Evolutionary conservation across 2,329 filamentous ascomycete genomes (phyloP), one percentile per base, ranked within the genome.

Genomic region (Gliomastix tumulicola): DNA sequence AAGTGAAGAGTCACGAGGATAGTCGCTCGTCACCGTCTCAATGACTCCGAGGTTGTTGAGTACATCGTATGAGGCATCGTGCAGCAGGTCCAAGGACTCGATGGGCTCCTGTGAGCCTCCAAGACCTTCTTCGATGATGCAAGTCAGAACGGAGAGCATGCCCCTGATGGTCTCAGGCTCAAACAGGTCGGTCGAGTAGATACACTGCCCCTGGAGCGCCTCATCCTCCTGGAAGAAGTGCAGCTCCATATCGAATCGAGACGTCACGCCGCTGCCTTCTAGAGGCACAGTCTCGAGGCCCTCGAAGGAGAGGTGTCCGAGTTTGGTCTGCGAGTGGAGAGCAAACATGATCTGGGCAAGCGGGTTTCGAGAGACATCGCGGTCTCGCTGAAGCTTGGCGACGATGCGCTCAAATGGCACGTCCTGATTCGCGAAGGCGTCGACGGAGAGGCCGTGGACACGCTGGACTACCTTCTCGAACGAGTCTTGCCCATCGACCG

Each of bases 241-340:
- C 1, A 53, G 49, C 34, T 53, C 50, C 2, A 52, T 13, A 10
- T 53, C 50, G 13, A 49, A 50, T 13, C 48, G 30, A 0, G 50
- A 40, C 4, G 44, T 33, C 12, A 18, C 8, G 7, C n/a, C 16
- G 7, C 15, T 19, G n/a, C n/a, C n/a, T n/a, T n/a, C n/a, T n/a
- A n/a, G n/a, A 11, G 12, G 22, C 7, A 36, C 21, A 7, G 31
- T 22, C 10, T 50, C 44, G 0, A 49, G 5, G 3, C 44, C 47
- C 15, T 51, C 35, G 0, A 53, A 22, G 2, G 25, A 16, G n/a
- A 54, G 41, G 0, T 39, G 13, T 1, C 46, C 48, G 3, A 51
- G 34, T 9, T 44, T 40, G 23, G 40, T 32, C 12, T 53, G 49
- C 1, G 51, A 47, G 34, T 49, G 44, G 3, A 49, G 25, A 18